Base-by-base conservation (phyloP, 257 asterid species). In the Euphrasia confusa region DNA sequence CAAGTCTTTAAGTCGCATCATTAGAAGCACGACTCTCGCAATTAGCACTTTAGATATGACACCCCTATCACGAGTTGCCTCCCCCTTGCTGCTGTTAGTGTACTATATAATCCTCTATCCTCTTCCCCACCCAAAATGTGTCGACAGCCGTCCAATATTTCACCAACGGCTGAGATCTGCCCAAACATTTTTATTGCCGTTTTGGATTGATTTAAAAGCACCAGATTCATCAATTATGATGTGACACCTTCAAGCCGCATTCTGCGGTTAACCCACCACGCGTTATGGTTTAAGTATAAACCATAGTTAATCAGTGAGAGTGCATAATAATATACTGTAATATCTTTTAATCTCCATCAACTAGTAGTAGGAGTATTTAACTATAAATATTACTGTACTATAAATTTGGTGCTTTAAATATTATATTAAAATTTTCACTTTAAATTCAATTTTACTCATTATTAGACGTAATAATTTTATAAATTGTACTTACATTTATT, bases 41-140 rank as follows among this genome's bases (percentile, higher is more conserved):
- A 49, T 54, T 67, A 79, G 78, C 81, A 57, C 67, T 70, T 65
- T 39, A 66, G 93, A 84, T 74, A 75, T 80, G 93, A 84, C 88
- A 47, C 35, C 61, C 50, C 61, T 60, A 75, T 79, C 95, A 86
- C 91, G 91, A 79, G 89, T 75, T 83, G 95, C 86, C 80, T 64
- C 85, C 84, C 66, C 12, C 2, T 45, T 7, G 1, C 40, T 1
- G 0, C n/a, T n/a, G 24, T 21, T 21, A 21, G 24, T 21, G 10
- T 37, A 9, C 10, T 9, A 37, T 37, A 9, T 37, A 8, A 33
- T 33, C 10, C 7, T n/a, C n/a, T n/a, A n/a, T n/a, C 39, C 39
- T 33, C 28, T 24, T 18, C 14, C 71, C 74, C 68, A 24, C 68
- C 64, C 56, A n/a, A 7, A 48, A 44, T 30, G 39, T 26, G 26